phyloP scores from a whole-genome alignment of 441 rosid species.

The Populus hybrid region DNA sequence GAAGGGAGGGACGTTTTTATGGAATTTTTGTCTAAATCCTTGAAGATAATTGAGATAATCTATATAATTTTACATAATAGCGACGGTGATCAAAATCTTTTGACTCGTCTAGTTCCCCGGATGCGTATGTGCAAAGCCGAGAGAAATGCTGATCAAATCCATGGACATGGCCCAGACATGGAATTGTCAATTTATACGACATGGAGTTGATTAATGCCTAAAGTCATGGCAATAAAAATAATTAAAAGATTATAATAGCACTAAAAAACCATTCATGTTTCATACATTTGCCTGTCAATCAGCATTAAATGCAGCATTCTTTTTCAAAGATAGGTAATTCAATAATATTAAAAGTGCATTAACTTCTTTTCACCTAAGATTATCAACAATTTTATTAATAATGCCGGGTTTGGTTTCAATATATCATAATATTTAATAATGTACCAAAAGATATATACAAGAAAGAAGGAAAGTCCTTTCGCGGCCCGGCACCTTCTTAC shows the following conservation, averaged over 20 bases:
- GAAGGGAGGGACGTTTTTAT: too few species aligned
- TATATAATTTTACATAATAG: too few species aligned
- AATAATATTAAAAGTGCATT: too few species aligned
- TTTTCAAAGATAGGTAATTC: too few species aligned
- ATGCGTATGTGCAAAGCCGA: background rate
- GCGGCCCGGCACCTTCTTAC: background rate
- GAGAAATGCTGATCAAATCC: too few species aligned
- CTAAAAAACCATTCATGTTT: background rate
- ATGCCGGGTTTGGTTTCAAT: background rate
- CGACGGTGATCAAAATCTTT: background rate
- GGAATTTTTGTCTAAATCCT: background rate
- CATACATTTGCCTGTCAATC: too few species aligned
- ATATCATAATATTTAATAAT: background rate
- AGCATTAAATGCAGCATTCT: too few species aligned
- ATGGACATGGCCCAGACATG: background rate
- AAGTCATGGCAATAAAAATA: background rate
- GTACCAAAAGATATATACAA: background rate
- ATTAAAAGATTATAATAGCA: background rate
- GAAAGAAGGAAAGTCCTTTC: background rate
- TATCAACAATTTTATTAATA: background rate
- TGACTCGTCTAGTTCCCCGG: too few species aligned
- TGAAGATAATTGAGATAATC: background rate
- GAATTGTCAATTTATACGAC: background rate
- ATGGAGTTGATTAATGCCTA: background rate
- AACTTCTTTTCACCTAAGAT: background rate